Conservation (phyloP, 805 yeast species). For the Hagleromyces aurorensis region DNA sequence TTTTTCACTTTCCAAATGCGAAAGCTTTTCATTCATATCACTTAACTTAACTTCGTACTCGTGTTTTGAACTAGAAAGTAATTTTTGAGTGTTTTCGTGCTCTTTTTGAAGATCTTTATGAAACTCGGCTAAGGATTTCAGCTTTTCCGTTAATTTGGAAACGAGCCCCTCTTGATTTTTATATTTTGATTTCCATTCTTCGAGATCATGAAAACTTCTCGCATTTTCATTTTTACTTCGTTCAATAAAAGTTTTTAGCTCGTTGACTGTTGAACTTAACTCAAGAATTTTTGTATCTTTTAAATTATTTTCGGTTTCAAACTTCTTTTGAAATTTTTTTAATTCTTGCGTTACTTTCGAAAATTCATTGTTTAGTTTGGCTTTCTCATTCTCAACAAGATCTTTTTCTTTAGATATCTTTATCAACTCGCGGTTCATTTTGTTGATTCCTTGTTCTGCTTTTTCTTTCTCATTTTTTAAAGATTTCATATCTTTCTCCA, state of each 20-base stretch:
- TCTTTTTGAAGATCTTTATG: slow-evolving; percentile 25
- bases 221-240: too few species aligned
- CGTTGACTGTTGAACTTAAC: too few species aligned
- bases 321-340: slow-evolving; percentile 18
- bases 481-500: slow-evolving; percentile 24
- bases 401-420: slow-evolving; percentile 54
- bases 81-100: slow-evolving; percentile 8
- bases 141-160: slow-evolving; percentile 38
- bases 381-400: slow-evolving; percentile 38
- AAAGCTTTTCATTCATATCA: slow-evolving; percentile 7
- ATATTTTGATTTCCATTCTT: slow-evolving; percentile 21
- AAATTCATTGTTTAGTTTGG: slow-evolving; percentile 37
- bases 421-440: slow-evolving; percentile 79
- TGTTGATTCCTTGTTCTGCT: slow-evolving; percentile 83
- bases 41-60: too few species aligned
- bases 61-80: too few species aligned
- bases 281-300: slow-evolving; percentile 14
- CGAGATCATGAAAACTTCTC: too few species aligned
- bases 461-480: slow-evolving; percentile 39
- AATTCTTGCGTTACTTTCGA: slow-evolving; percentile 29
- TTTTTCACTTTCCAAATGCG: slow-evolving; percentile 1
- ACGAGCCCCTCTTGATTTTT: slow-evolving; percentile 31
- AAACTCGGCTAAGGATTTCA: slow-evolving; percentile 36
- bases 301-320: slow-evolving; percentile 13
- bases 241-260: too few species aligned